Percentiles rank a stretch among this genome's conserved stretches.
These are phyloP conservation scores for Gryganskiella cystojenkinii DNA, from an alignment of 192 early-diverging fungal genomes.

Conservation along the genomic window DNA sequence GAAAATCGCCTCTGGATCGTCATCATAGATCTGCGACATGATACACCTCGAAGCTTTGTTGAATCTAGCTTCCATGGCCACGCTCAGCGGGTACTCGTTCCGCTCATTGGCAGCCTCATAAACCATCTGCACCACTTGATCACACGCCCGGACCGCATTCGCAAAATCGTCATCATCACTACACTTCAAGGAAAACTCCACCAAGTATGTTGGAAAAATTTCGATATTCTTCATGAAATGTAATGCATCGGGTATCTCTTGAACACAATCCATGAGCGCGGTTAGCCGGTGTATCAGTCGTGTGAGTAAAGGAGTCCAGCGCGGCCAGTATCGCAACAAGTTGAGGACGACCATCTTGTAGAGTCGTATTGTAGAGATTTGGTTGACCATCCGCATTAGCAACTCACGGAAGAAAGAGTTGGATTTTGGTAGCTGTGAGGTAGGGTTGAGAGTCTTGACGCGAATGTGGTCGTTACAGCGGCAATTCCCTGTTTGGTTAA, in stretches of 20 bases:
- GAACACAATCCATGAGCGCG: conserved; percentile 8
- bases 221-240: conserved; percentile 4
- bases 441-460: conserved; percentile 14
- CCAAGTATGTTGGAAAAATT: conserved; percentile 8
- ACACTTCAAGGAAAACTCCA: conserved; percentile 12
- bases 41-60: conserved; percentile 10
- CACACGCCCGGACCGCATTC: not conserved
- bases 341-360: conserved; percentile 1
- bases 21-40: conserved; percentile 21
- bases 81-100: conserved; percentile 9
- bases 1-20: conserved; percentile 8
- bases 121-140: conserved; percentile 6
- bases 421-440: not conserved
- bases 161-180: conserved; percentile 5
- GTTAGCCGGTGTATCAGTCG: conserved; percentile 6
- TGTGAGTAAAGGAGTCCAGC: conserved; percentile 7
- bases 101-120: conserved; percentile 11
- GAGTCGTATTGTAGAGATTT: not conserved
- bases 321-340: conserved; percentile 8
- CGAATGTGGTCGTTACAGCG: conserved; percentile 6
- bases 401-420: conserved; percentile 6
- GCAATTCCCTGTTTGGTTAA: conserved; percentile 9
- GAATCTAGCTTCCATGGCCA: conserved; percentile 16
- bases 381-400: conserved; percentile 1
- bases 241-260: conserved; percentile 11